Conservation (phyloP, 2,329 filamentous ascomycete genomes). For the Calonectria fujianensis region DNA sequence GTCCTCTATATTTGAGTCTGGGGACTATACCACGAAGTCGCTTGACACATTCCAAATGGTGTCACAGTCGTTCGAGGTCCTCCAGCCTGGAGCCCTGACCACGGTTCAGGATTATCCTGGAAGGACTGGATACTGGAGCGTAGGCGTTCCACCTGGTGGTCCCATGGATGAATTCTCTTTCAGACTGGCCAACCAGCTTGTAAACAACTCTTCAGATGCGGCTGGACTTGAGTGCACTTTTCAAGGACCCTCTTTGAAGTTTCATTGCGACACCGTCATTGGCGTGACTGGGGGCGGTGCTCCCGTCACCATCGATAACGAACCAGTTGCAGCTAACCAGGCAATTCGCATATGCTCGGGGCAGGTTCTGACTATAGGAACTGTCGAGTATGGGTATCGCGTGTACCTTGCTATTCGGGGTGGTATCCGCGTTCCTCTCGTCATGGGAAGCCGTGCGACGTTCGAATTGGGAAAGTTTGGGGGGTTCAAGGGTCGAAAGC, state of each 20-base stretch:
- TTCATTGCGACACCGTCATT: conserved; percentile 58
- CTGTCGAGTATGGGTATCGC: conserved; percentile 56
- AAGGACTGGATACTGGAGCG: conserved; percentile 60
- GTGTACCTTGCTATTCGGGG: conserved; percentile 60
- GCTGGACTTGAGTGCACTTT: conserved; percentile 61
- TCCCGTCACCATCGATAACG: conserved; percentile 53
- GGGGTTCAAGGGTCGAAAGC: conserved; percentile 58
- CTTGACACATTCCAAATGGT: conserved; percentile 57
- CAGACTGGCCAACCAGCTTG: conserved; percentile 60
- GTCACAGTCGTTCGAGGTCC: conserved; percentile 58
- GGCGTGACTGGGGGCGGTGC: conserved; percentile 58
- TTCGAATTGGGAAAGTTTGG: conserved; percentile 60
- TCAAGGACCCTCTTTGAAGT: conserved; percentile 58
- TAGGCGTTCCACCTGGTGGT: conserved; percentile 64
- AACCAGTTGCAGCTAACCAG: conserved; percentile 46
- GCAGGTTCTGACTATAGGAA: conserved; percentile 54
- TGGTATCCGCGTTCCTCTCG: conserved; percentile 59
- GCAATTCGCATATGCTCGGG: conserved; percentile 51
- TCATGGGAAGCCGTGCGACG: conserved; percentile 58
- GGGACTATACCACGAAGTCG: conserved; percentile 59
- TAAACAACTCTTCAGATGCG: conserved; percentile 55
- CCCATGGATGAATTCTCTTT: conserved; percentile 64
- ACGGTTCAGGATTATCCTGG: conserved; percentile 65
- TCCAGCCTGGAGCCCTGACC: conserved; percentile 60
- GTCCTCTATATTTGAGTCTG: conserved; percentile 54